Conservation (phyloP, 2,329 filamentous ascomycete species). For the Beauveria varroae region DNA sequence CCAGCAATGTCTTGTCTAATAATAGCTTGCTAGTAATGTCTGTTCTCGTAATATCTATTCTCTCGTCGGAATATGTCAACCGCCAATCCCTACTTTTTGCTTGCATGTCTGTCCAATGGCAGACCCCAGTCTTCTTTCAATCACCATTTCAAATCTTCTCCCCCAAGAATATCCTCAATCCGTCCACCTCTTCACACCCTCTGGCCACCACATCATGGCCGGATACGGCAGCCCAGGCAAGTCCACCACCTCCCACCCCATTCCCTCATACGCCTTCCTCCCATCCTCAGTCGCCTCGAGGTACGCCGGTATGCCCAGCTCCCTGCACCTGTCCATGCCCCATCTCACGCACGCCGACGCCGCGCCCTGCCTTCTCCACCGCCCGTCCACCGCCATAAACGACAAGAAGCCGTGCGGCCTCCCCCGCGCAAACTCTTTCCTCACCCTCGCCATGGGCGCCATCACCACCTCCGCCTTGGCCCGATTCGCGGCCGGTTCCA, state of each 20-base stretch:
- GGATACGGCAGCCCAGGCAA: neutral
- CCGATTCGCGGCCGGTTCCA: neutral
- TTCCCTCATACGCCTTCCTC: neutral
- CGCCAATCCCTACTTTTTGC: too few species aligned
- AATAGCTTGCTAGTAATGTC: too few species aligned
- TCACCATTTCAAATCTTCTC: neutral
- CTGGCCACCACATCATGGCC: slow-evolving; percentile 11
- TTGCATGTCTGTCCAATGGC: neutral
- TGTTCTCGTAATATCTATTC: too few species aligned
- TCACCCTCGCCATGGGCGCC: neutral
- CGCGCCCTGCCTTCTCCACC: slow-evolving; percentile 6
- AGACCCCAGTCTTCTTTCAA: neutral
- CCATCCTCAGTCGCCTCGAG: slow-evolving; percentile 9
- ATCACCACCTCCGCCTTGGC: neutral
- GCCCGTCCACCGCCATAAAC: slow-evolving; percentile 6
- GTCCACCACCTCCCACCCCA: slow-evolving; percentile 6
- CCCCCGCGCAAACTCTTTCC: neutral
- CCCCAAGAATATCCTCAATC: neutral
- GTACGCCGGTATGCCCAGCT: slow-evolving; percentile 9
- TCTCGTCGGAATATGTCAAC: too few species aligned
- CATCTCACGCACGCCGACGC: slow-evolving; percentile 6
- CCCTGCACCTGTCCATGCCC: slow-evolving; percentile 6
- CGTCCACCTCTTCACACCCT: slow-evolving; percentile 6
- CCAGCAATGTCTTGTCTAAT: too few species aligned
- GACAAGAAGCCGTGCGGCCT: neutral